Evolutionary conservation across 176 grass and related monocot genomes (phyloP).

Genomic region (Melocanna baccifera): DNA sequence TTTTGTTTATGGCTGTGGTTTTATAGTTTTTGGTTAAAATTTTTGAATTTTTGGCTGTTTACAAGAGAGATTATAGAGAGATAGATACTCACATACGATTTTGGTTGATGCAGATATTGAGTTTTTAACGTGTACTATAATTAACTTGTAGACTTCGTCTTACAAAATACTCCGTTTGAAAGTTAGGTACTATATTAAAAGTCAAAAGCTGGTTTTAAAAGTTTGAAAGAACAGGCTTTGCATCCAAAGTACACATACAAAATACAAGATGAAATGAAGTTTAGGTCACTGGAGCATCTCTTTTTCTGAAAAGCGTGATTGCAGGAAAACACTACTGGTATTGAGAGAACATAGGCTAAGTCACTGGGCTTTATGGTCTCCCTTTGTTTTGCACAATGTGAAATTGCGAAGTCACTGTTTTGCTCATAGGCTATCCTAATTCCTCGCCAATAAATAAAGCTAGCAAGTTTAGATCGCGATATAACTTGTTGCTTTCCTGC

Average conservation of each 20-base stretch:
- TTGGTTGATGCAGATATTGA: too few relatives aligned
- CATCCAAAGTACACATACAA: not conserved
- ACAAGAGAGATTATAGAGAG: too few relatives aligned
- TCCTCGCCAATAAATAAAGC: not conserved
- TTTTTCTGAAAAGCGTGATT: not conserved
- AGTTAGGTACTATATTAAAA: too few relatives aligned
- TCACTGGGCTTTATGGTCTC: not conserved
- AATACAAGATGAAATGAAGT: not conserved
- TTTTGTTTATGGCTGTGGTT: too few relatives aligned
- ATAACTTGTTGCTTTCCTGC: not conserved
- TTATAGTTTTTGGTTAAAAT: too few relatives aligned
- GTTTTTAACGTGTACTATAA: too few relatives aligned
- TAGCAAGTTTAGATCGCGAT: not conserved
- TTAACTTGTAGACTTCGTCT: too few relatives aligned
- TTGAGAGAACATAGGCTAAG: not conserved
- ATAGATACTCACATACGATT: too few relatives aligned
- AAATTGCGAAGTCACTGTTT: constrained; percentile 2
- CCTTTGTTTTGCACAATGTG: not conserved
- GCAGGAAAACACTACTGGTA: not conserved
- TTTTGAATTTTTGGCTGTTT: too few relatives aligned
- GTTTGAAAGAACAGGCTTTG: too few relatives aligned
- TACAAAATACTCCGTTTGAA: too few relatives aligned
- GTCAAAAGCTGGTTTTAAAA: too few relatives aligned
- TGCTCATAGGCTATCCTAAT: not conserved
- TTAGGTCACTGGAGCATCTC: not conserved